Percentiles rank a stretch among this genome's conserved stretches.
phyloP scores from a whole-genome alignment of 2,329 filamentous ascomycete genomes.

The Xylariaceae sp. region DNA sequence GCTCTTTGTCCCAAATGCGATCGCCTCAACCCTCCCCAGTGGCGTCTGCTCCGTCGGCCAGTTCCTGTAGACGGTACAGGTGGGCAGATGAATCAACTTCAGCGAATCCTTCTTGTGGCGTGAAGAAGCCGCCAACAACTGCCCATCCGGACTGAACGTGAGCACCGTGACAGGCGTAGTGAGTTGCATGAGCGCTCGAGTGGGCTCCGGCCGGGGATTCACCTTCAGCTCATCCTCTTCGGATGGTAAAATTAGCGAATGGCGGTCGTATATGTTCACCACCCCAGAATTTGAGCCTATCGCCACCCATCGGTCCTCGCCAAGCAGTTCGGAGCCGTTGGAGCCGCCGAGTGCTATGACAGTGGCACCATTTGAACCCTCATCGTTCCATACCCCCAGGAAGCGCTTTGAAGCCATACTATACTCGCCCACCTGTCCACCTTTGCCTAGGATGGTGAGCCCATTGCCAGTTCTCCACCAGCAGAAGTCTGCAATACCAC shows the following conservation, averaged over 20 bases:
- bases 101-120: conserved; percentile 85
- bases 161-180: conserved; percentile 79
- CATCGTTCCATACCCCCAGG: conserved; percentile 80
- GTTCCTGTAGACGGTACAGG: conserved; percentile 90
- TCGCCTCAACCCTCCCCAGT: conserved; percentile 72
- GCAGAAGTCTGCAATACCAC: conserved; percentile 82
- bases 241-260: conserved; percentile 50
- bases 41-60: conserved; percentile 93
- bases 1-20: conserved; percentile 63
- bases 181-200: conserved; percentile 74
- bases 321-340: conserved; percentile 57
- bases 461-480: conserved; percentile 89
- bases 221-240: conserved; percentile 46
- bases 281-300: conserved; percentile 83
- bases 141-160: conserved; percentile 81
- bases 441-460: conserved; percentile 76
- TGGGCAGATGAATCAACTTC: conserved; percentile 82
- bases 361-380: conserved; percentile 82
- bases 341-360: conserved; percentile 73
- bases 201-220: conserved; percentile 66
- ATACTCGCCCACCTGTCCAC: conserved; percentile 89
- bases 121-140: conserved; percentile 82
- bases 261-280: conserved; percentile 88
- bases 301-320: conserved; percentile 83
- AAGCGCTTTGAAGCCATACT: conserved; percentile 64